These are phyloP conservation scores for Aureobasidium sp. DNA, from an alignment of 2,329 filamentous ascomycete genomes.

Conservation along the genomic window DNA sequence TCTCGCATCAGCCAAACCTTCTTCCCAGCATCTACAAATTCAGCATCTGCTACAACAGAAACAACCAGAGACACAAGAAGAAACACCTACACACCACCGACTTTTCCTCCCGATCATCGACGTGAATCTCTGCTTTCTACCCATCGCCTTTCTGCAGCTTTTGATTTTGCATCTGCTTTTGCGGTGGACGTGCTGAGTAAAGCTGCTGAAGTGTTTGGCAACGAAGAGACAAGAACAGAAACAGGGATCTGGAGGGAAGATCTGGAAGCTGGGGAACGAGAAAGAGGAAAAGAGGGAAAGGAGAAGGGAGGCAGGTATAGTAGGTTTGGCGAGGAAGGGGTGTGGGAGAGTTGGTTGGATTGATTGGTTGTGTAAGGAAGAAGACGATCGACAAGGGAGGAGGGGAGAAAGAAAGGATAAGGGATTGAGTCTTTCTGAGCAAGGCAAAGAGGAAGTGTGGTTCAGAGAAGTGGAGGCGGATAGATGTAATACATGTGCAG, in stretches of 20 bases:
- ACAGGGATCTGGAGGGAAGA: background rate
- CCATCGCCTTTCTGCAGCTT: background rate
- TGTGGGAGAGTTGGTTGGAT: slow-evolving; percentile 3
- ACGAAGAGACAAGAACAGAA: background rate
- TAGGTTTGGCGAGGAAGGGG: slow-evolving; percentile 4
- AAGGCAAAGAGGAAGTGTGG: too few relatives aligned
- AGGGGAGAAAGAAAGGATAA: too few relatives aligned
- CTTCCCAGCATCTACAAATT: background rate
- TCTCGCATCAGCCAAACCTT: background rate
- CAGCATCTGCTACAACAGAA: background rate
- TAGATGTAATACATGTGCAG: too few relatives aligned
- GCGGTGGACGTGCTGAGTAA: background rate
- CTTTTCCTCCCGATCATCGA: background rate
- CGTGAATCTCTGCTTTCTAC: background rate
- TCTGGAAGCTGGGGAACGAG: background rate
- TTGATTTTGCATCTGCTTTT: background rate
- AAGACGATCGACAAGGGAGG: too few relatives aligned
- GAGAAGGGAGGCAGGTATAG: background rate
- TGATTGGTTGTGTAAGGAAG: background rate
- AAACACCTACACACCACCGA: slow-evolving; percentile 2
- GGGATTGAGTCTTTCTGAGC: too few relatives aligned
- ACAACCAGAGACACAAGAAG: background rate
- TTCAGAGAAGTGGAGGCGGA: too few relatives aligned
- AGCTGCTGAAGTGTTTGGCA: background rate
- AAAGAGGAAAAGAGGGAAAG: background rate